Evolutionary conservation across 2,329 filamentous ascomycete genomes (phyloP).

Genomic region (Penicillium sp.): DNA sequence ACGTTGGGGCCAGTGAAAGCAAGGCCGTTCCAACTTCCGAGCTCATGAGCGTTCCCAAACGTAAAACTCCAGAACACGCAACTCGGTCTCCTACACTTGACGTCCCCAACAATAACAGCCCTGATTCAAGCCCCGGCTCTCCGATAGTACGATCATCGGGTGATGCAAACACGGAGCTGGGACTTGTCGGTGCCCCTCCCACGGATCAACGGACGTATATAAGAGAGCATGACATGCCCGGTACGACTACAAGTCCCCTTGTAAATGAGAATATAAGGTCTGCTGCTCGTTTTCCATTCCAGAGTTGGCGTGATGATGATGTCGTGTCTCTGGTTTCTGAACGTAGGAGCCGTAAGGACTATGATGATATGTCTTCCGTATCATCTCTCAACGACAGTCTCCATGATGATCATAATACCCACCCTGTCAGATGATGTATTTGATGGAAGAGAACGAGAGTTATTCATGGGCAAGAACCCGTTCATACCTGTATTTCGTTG

Average conservation of each 20-base stretch:
- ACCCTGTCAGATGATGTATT: background rate
- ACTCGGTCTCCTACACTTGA: slow-evolving; percentile 7
- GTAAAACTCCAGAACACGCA: background rate
- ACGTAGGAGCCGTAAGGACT: slow-evolving; percentile 7
- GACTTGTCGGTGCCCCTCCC: slow-evolving; percentile 11
- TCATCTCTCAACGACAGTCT: slow-evolving; percentile 26
- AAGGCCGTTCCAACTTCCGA: slow-evolving; percentile 12
- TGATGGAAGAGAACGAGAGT: background rate
- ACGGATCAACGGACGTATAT: slow-evolving; percentile 10
- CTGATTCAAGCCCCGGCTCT: background rate
- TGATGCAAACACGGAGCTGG: slow-evolving; percentile 8
- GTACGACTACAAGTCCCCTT: background rate
- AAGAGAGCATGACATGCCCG: slow-evolving; percentile 8
- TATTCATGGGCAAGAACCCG: background rate
- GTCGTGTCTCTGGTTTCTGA: slow-evolving; percentile 27
- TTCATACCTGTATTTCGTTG: background rate
- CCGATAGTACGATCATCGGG: background rate
- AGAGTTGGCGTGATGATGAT: slow-evolving; percentile 20
- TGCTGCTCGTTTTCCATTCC: slow-evolving; percentile 20
- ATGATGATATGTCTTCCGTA: slow-evolving; percentile 32
- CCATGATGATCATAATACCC: background rate
- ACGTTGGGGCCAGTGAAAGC: slow-evolving; percentile 7
- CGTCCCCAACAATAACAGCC: slow-evolving; percentile 1
- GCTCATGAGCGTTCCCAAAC: slow-evolving; percentile 7
- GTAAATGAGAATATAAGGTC: background rate